Evolutionary conservation across 2,329 filamentous ascomycete species (phyloP).

Genomic region (Colletotrichum somersetense): DNA sequence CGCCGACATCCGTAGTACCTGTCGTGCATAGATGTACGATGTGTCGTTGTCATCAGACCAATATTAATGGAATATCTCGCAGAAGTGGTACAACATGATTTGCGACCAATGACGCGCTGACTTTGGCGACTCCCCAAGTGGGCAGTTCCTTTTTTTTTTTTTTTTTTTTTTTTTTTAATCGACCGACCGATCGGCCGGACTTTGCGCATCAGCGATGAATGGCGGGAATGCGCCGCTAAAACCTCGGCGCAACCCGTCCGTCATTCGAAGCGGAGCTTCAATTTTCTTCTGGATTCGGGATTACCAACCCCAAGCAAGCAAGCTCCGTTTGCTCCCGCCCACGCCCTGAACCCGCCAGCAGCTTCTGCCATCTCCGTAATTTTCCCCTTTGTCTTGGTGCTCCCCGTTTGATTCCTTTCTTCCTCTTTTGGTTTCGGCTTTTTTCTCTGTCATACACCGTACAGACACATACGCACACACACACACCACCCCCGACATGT

Average conservation of each 20-base stretch:
- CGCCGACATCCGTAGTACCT: neutral
- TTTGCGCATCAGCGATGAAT: neutral
- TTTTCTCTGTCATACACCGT: neutral
- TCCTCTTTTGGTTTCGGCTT: slow-evolving; percentile 6
- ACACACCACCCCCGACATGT: slow-evolving; percentile 53
- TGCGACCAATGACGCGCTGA: slow-evolving; percentile 13
- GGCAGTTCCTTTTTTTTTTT: neutral
- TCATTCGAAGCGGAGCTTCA: slow-evolving; percentile 34
- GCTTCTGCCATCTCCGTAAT: slow-evolving; percentile 25
- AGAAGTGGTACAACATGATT: slow-evolving; percentile 17
- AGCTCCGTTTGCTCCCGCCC: slow-evolving; percentile 18
- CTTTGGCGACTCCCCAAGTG: neutral
- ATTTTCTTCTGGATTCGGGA: slow-evolving; percentile 41
- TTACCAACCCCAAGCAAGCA: slow-evolving; percentile 39
- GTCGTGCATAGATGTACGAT: slow-evolving; percentile 6
- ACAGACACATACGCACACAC: neutral
- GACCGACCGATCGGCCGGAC: slow-evolving; percentile 36
- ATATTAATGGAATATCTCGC: slow-evolving; percentile 13
- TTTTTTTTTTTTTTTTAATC: neutral
- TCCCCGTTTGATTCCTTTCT: slow-evolving; percentile 17
- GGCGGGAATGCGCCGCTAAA: slow-evolving; percentile 40
- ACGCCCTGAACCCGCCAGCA: slow-evolving; percentile 15
- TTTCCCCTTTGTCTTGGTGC: slow-evolving; percentile 38
- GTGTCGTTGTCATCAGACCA: slow-evolving; percentile 16
- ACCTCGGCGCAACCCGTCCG: slow-evolving; percentile 32